Evolutionary conservation across 805 yeast species (phyloP).

Genomic region (Wickerhamiella spandovensis): DNA sequence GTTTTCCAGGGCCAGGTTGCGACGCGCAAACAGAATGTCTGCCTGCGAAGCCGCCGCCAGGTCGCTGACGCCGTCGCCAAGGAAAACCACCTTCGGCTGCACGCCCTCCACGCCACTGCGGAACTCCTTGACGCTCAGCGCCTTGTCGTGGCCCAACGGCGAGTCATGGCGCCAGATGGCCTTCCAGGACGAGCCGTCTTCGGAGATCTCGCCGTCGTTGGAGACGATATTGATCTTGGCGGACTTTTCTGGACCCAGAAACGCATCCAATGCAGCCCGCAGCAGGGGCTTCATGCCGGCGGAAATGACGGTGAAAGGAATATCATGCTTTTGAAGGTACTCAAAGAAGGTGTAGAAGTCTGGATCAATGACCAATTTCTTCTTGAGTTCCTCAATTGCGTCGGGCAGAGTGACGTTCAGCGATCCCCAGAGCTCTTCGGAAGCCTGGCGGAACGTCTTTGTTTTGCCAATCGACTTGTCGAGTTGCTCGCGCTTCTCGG

Average conservation of each 20-base stretch:
- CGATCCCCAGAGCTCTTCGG: slow-evolving; percentile 33
- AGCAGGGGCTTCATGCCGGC: slow-evolving; percentile 32
- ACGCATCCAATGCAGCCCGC: slow-evolving; percentile 29
- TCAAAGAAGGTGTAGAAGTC: slow-evolving; percentile 29
- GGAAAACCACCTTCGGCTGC: slow-evolving; percentile 37
- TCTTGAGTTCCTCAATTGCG: slow-evolving; percentile 26
- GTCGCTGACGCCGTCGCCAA: slow-evolving; percentile 47
- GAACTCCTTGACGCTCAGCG: slow-evolving; percentile 29
- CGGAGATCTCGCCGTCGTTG: slow-evolving; percentile 28
- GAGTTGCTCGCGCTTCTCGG: slow-evolving; percentile 25
- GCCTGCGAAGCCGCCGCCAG: slow-evolving; percentile 33
- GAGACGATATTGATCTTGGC: slow-evolving; percentile 29
- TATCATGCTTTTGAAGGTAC: slow-evolving; percentile 26
- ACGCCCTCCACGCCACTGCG: slow-evolving; percentile 14
- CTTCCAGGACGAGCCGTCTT: slow-evolving; percentile 28
- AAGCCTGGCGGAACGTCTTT: slow-evolving; percentile 28
- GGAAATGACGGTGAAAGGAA: slow-evolving; percentile 31
- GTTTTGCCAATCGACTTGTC: slow-evolving; percentile 29
- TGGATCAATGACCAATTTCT: slow-evolving; percentile 27
- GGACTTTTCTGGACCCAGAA: slow-evolving; percentile 27
- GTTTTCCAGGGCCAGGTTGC: slow-evolving; percentile 29
- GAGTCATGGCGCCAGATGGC: slow-evolving; percentile 32
- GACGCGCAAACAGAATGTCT: slow-evolving; percentile 32
- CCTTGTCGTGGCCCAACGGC: slow-evolving; percentile 33
- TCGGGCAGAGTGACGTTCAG: slow-evolving; percentile 27